Evolutionary conservation across 2,329 filamentous ascomycete genomes (phyloP).

Genomic region (Incumbomyces delicatus): DNA sequence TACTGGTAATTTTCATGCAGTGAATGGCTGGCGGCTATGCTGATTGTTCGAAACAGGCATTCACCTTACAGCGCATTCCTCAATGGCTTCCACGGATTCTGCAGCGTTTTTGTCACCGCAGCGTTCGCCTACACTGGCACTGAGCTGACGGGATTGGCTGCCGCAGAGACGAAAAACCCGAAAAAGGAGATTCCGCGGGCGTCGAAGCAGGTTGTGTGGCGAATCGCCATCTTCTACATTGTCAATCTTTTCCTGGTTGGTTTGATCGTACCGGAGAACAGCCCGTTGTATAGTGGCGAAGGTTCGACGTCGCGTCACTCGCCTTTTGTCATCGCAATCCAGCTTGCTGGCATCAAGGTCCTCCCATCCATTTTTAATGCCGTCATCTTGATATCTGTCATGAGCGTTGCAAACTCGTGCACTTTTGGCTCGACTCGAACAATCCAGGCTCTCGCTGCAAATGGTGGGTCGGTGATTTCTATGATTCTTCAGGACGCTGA

Average conservation of each 20-base stretch:
- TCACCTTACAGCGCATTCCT: slow-evolving; percentile 38
- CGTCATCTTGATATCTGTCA: slow-evolving; percentile 52
- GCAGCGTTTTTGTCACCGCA: slow-evolving; percentile 45
- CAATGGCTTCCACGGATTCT: slow-evolving; percentile 43
- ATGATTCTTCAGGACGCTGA: too few relatives aligned
- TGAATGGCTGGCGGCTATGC: too few relatives aligned
- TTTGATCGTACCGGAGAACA: slow-evolving; percentile 33
- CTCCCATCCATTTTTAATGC: slow-evolving; percentile 59
- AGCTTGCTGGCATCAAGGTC: slow-evolving; percentile 49
- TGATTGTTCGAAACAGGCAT: too few relatives aligned
- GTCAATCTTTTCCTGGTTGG: slow-evolving; percentile 36
- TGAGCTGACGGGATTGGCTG: slow-evolving; percentile 44
- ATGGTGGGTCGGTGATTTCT: too few relatives aligned
- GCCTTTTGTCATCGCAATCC: slow-evolving; percentile 57
- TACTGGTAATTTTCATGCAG: slow-evolving; percentile 56
- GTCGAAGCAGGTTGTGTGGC: slow-evolving; percentile 42
- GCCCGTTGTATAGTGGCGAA: slow-evolving; percentile 29
- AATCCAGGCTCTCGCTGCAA: slow-evolving; percentile 47
- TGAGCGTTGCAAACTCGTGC: slow-evolving; percentile 49
- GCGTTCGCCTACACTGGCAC: slow-evolving; percentile 50
- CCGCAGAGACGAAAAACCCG: slow-evolving; percentile 43
- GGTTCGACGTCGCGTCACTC: slow-evolving; percentile 37
- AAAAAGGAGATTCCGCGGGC: slow-evolving; percentile 39
- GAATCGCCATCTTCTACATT: slow-evolving; percentile 40
- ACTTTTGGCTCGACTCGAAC: slow-evolving; percentile 49